Evolutionary conservation across 2,329 filamentous ascomycete genomes (phyloP).

Genomic region (Mollisia scopiformis): DNA sequence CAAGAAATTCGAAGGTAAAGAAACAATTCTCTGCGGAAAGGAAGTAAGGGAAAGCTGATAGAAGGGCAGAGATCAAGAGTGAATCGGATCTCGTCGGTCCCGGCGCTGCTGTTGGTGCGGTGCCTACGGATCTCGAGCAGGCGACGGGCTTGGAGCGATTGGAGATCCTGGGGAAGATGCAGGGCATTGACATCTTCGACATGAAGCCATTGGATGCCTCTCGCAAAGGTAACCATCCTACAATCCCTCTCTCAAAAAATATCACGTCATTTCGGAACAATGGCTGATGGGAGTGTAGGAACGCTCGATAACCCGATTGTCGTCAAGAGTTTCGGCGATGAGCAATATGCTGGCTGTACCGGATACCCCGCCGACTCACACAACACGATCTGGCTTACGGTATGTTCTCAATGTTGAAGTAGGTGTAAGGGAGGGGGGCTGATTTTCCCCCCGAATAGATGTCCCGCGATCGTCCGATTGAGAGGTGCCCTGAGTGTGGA

Average conservation of each 20-base stretch:
- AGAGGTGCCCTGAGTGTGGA: constrained; percentile 96
- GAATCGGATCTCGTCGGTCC: constrained; percentile 84
- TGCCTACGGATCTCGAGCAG: constrained; percentile 95
- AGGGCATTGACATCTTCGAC: constrained; percentile 97
- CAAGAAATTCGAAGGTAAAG: constrained; percentile 38
- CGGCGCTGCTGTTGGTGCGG: constrained; percentile 78
- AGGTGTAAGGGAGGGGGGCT: not conserved
- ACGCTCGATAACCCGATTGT: constrained; percentile 88
- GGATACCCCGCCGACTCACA: constrained; percentile 93
- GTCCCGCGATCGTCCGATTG: constrained; percentile 84
- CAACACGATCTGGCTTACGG: constrained; percentile 85
- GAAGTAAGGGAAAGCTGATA: constrained; percentile 14
- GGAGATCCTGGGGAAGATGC: constrained; percentile 99
- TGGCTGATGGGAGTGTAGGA: constrained; percentile 51
- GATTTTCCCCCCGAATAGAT: constrained; percentile 61
- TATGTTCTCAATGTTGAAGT: constrained; percentile 47
- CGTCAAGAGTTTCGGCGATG: constrained; percentile 89
- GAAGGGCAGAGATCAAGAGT: constrained; percentile 72
- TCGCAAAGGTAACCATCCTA: constrained; percentile 84
- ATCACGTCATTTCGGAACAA: constrained; percentile 21
- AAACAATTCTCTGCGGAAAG: not conserved
- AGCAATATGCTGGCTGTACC: constrained; percentile 97
- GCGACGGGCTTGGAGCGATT: constrained; percentile 97
- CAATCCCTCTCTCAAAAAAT: constrained; percentile 11
- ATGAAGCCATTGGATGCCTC: constrained; percentile 95